Evolutionary conservation across 495 filamentous ascomycete species (phyloP), one percentile per base, ranked within the genome.

Genomic region (Podospora tetraspora): DNA sequence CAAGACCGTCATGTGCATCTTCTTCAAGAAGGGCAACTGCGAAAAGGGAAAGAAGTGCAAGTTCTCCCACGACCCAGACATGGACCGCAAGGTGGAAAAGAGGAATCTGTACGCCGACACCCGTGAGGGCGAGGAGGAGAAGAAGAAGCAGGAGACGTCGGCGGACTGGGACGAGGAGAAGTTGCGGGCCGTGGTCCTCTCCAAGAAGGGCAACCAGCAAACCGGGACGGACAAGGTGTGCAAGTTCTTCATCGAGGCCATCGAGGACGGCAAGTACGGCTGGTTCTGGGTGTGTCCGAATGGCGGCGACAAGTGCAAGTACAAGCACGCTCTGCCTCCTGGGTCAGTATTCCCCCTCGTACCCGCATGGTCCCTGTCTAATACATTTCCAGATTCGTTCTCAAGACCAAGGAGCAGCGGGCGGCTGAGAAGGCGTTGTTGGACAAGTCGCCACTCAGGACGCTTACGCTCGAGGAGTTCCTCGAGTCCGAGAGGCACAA

Each of bases 271-370:
- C 71, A 98, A 97, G 81, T 99, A 99, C 73, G 95, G 95, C 70
- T 99, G 95, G 95, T 97, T 98, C 81, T 99, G 95, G 95, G 83
- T 85, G 43, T 99, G 95, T 87, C 95, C 95, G 61, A 98, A 98
- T 78, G 94, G 92, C 68, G 96, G 92, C 63, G 89, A 99, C 79
- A 91, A 96, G 80, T 99, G 95, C 90, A 97, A 93, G 90, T 99
- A 99, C 76, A 92, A 90, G 79, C 95, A 99, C 78, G 92, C 90
- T 69, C 86, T 99, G 74, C 95, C 95, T 69, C 89, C 94, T 75
- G 95, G 95, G 89, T 94, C 86, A 77, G 89, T 85, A 52, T 61
- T 8, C 9, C 12, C 10, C 7, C 6, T 13, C 32, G 19, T 10
- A 23, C 22, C 25, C 65, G 1, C 25, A 56, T 71, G 25, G 16